A percentile compares a stretch with the other conserved stretches of the same genome.
These are phyloP conservation scores for Pseudogymnoascus sp. DNA, from an alignment of 2,329 filamentous ascomycete genomes.

Conservation along the genomic window DNA sequence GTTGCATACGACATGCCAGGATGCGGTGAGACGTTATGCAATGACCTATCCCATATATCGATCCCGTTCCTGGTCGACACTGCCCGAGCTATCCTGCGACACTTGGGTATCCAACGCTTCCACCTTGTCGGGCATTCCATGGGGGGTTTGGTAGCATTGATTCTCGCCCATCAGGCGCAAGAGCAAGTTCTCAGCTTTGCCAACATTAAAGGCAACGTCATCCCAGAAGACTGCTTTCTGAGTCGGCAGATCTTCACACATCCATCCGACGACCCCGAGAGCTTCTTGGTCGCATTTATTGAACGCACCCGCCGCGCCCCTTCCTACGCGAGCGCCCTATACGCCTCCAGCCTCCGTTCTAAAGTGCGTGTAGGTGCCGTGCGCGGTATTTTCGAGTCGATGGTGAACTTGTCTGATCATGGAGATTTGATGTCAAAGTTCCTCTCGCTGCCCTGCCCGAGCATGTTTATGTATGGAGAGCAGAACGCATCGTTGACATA, in stretches of 20 bases:
- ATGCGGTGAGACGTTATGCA: constrained; percentile 18
- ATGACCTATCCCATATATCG: constrained; percentile 14
- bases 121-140: constrained; percentile 27
- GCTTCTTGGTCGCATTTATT: constrained; percentile 11
- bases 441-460: constrained; percentile 14
- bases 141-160: constrained; percentile 22
- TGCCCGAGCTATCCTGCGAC: constrained; percentile 13
- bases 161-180: constrained; percentile 16
- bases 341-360: not conserved
- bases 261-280: constrained; percentile 1
- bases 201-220: constrained; percentile 26
- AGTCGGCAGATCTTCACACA: constrained; percentile 19
- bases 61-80: constrained; percentile 18
- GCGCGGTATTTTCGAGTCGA: constrained; percentile 21
- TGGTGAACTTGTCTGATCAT: constrained; percentile 22
- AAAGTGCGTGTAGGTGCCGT: constrained; percentile 18
- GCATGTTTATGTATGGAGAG: constrained; percentile 12
- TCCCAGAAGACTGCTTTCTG: constrained; percentile 24
- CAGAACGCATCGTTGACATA: no score
- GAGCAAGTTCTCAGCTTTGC: constrained; percentile 19
- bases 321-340: constrained; percentile 8
- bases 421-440: constrained; percentile 18
- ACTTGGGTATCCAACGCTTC: constrained; percentile 14
- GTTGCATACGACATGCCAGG: constrained; percentile 24
- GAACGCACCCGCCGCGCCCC: not conserved